Base-by-base conservation (phyloP, 805 yeast genomes). In the Ogataea pini region DNA sequence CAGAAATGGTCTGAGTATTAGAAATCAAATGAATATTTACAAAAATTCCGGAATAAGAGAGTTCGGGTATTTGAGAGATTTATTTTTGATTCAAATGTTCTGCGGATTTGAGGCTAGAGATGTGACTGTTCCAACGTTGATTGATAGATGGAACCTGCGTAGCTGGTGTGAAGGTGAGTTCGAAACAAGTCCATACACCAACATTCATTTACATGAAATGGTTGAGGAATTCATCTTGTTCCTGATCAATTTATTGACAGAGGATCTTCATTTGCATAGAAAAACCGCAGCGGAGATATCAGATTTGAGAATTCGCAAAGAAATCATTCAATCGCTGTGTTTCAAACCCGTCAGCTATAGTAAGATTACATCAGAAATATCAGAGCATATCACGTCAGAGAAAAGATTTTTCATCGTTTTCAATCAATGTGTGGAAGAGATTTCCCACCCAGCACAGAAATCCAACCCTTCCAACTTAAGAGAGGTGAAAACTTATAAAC, bases 1-100 rank as follows among this genome's bases (percentile, higher is more conserved):
- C 0, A 78, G 98, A 59, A 92, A 92, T 66, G 99, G 99, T 0
- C 77, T 80, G 49, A 85, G 91, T 34, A 82, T 89, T 4, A 75
- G 86, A 34, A 82, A 83, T 20, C 98, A 92, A 61, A 75, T 86
- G 54, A 85, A 83, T 56, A 82, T 90, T 48, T 92, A 92, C 63
- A 78, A 86, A 33, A 84, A 80, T 49, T 78, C 90, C 10, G 86
- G 89, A 3, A 74, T 91, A 42, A 73, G 97, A 46, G 97, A 91
- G 54, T 80, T 81, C 51, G 96, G 97, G 0, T 91, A 77, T 61
- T 73, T 82, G 57, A 76, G 96, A 56, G 98, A 94, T 58, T 63
- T 92, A 17, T 86, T 78, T 61, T 70, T 88, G 60, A 72, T 80
- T 0, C 98, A 94, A 55, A 72, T 85, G 52, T 81, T 81, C 36